These are phyloP conservation scores for Penicillium sp. DNA, from an alignment of 2,329 filamentous ascomycete species.

Conservation along the genomic window DNA sequence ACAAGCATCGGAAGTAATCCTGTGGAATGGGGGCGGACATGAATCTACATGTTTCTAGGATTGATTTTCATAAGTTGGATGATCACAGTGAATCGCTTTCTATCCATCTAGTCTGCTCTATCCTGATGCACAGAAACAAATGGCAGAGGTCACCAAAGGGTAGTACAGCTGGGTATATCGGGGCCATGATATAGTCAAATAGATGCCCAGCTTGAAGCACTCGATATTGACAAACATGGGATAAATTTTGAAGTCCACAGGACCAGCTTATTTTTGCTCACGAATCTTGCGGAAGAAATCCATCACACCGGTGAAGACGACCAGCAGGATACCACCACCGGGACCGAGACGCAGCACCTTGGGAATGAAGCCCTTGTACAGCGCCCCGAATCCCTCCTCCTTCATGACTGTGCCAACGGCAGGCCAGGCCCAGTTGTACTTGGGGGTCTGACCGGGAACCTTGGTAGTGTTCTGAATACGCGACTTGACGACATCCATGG, in stretches of 20 bases:
- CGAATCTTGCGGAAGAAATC: constrained; percentile 81
- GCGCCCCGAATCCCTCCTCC: constrained; percentile 85
- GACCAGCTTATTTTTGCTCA: constrained; percentile 25
- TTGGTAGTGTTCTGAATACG: constrained; percentile 92
- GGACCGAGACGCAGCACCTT: constrained; percentile 80
- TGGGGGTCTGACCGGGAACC: constrained; percentile 72
- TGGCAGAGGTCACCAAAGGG: constrained; percentile 2
- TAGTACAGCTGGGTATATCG: constrained; percentile 7
- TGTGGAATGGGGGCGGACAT: too few species aligned
- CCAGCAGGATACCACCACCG: constrained; percentile 57
- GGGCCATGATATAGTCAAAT: constrained; percentile 3
- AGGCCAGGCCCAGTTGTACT: constrained; percentile 99
- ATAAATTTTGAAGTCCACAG: neutral
- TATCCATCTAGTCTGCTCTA: constrained; percentile 16
- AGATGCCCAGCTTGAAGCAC: neutral
- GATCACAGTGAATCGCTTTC: constrained; percentile 4
- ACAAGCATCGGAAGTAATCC: neutral
- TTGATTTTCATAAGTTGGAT: neutral
- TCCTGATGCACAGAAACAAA: constrained; percentile 6
- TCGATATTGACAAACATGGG: neutral
- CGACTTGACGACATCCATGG: constrained; percentile 96
- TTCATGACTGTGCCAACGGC: constrained; percentile 78
- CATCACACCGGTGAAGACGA: constrained; percentile 49
- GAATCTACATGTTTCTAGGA: too few species aligned
- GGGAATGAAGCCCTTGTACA: constrained; percentile 97